A percentile compares a stretch with the other conserved stretches of the same genome.
These are phyloP conservation scores for Carex sylvatica DNA, from an alignment of 202 grass and related monocot genomes.

Conservation along the genomic window DNA sequence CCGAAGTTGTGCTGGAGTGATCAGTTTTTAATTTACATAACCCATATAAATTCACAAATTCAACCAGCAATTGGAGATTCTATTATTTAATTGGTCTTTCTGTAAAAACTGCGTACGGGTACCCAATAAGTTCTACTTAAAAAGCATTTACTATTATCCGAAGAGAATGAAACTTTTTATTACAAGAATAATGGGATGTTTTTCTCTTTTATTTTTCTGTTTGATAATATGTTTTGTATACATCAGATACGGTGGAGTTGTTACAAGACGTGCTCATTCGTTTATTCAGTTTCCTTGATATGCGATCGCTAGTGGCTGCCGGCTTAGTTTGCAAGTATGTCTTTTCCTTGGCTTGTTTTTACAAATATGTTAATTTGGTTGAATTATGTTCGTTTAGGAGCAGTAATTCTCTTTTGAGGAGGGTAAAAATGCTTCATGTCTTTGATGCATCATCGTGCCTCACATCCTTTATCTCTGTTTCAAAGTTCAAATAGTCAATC, in stretches of 20 bases:
- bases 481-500: too few relatives aligned
- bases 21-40: background rate
- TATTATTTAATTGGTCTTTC: background rate
- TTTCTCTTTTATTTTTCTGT: conserved; percentile 12
- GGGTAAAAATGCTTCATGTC: too few relatives aligned
- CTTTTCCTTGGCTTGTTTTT: conserved; percentile 10
- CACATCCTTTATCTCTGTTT: too few relatives aligned
- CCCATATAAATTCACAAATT: background rate
- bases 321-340: conserved; percentile 75
- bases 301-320: conserved; percentile 58
- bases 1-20: background rate
- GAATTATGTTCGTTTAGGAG: background rate
- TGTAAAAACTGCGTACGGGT: background rate
- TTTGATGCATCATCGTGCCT: too few relatives aligned
- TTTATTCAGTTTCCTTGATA: conserved; percentile 81
- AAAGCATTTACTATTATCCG: background rate
- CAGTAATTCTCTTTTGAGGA: too few relatives aligned
- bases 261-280: conserved; percentile 72
- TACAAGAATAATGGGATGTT: background rate
- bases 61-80: background rate
- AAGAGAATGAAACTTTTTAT: background rate
- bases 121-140: background rate
- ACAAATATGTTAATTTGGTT: conserved; percentile 30
- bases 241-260: conserved; percentile 49
- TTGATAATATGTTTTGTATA: background rate